Conservation (phyloP, 495 filamentous ascomycete species). For the Terfezia boudieri region DNA sequence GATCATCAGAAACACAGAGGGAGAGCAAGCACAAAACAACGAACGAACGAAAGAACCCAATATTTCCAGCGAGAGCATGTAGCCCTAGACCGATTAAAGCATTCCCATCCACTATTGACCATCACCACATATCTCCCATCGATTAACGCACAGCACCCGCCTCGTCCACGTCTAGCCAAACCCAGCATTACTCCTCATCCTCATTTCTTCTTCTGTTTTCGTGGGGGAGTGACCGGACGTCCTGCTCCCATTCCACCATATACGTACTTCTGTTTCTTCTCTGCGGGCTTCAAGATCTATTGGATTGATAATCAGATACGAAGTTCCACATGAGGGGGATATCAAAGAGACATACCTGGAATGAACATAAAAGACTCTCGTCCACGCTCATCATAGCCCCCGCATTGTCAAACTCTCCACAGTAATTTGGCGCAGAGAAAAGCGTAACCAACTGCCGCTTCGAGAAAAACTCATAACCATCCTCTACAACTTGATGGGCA, state of each 20-base stretch:
- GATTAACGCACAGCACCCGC: background rate
- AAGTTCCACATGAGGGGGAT: background rate
- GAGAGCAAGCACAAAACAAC: background rate
- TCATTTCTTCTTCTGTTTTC: conserved; percentile 69
- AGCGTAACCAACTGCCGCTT: conserved; percentile 94
- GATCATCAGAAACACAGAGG: background rate
- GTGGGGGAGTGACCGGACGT: conserved; percentile 72
- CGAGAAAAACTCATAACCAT: conserved; percentile 98
- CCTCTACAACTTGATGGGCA: conserved; percentile 96
- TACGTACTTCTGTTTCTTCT: conserved; percentile 99
- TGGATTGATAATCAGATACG: background rate
- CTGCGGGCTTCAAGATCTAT: conserved; percentile 95
- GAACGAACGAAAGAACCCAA: background rate
- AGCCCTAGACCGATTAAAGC: background rate
- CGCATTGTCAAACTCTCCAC: conserved; percentile 97
- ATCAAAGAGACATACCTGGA: conserved; percentile 50
- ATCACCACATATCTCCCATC: background rate
- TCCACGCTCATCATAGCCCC: conserved; percentile 99
- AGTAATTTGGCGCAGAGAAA: conserved; percentile 98
- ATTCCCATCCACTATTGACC: background rate
- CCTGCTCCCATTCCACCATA: conserved; percentile 69
- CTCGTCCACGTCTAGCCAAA: background rate
- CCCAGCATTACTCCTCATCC: background rate
- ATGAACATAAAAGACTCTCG: conserved; percentile 92
- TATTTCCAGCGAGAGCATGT: background rate